Percentiles rank a stretch among this genome's conserved stretches.
phyloP scores from a whole-genome alignment of 1,139 yeast genomes.

The Yamadazyma songkhlaensis region DNA sequence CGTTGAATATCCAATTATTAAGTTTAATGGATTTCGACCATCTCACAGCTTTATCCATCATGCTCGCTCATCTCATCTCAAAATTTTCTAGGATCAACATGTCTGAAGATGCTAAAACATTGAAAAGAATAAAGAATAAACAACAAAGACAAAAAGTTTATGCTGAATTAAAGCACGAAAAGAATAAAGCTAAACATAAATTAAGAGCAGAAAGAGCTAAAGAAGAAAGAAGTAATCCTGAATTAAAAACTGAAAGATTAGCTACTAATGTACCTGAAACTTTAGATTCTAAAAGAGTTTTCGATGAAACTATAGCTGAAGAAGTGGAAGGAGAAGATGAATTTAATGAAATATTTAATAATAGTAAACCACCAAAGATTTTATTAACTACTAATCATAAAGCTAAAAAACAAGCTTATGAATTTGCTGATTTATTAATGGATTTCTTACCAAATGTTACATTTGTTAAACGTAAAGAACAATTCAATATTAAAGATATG shows the following conservation, averaged over 20 bases:
- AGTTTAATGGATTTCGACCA: slow-evolving; percentile 10
- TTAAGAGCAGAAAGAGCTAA: slow-evolving; percentile 74
- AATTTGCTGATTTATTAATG: slow-evolving; percentile 82
- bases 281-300: slow-evolving; percentile 83
- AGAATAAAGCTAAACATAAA: slow-evolving; percentile 74
- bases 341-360: slow-evolving; percentile 61
- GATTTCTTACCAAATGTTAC: slow-evolving; percentile 84
- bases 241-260: slow-evolving; percentile 73
- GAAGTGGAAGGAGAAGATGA: slow-evolving; percentile 85
- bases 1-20: slow-evolving; percentile 13
- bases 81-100: slow-evolving; percentile 4
- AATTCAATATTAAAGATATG: slow-evolving; percentile 82
- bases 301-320: slow-evolving; percentile 75
- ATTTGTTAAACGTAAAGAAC: slow-evolving; percentile 81
- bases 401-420: slow-evolving; percentile 85
- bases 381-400: slow-evolving; percentile 83
- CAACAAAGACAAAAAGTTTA: slow-evolving; percentile 76
- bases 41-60: slow-evolving; percentile 3
- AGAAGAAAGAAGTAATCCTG: slow-evolving; percentile 81
- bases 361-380: slow-evolving; percentile 66
- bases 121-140: slow-evolving; percentile 63
- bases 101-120: slow-evolving; percentile 21
- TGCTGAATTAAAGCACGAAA: slow-evolving; percentile 70
- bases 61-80: slow-evolving; percentile 2
- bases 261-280: slow-evolving; percentile 82